Percentiles rank a stretch among this genome's conserved stretches.
Conservation (phyloP, 306 rosid species). For the Fragaria vesca region DNA sequence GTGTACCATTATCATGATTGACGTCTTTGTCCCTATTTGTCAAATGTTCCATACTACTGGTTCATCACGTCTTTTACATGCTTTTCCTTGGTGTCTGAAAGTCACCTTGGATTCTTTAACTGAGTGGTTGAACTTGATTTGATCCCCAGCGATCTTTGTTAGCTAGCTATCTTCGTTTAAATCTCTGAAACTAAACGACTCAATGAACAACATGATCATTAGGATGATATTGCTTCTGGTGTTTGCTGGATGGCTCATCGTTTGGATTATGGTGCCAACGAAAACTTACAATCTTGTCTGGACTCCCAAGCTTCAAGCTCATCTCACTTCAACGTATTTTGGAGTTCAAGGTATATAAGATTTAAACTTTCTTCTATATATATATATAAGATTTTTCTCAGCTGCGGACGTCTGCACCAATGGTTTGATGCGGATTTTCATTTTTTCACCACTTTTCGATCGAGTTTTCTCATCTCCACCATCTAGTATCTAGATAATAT, state of each 20-base stretch:
- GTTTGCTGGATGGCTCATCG: constrained; percentile 47
- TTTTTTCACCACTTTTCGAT: too few relatives aligned
- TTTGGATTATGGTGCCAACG: constrained; percentile 61
- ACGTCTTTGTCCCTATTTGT: too few relatives aligned
- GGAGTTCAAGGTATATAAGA: constrained; percentile 46
- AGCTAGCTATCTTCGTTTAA: neutral
- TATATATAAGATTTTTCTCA: too few relatives aligned
- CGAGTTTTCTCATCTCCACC: too few relatives aligned
- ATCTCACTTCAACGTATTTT: constrained; percentile 49
- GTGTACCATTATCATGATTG: neutral
- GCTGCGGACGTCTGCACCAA: too few relatives aligned
- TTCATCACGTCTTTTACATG: too few relatives aligned
- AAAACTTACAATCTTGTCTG: constrained; percentile 38
- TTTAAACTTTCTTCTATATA: neutral
- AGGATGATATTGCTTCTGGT: constrained; percentile 31
- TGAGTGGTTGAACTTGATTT: neutral
- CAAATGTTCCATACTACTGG: too few relatives aligned
- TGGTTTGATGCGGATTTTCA: too few relatives aligned
- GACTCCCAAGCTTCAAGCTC: constrained; percentile 35
- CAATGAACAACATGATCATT: constrained; percentile 15
- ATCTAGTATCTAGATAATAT: too few relatives aligned
- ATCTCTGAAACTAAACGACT: neutral
- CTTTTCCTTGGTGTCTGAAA: neutral
- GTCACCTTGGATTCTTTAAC: neutral
- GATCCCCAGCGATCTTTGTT: neutral